These are phyloP conservation scores for Trichoderma sp. DNA, from an alignment of 2,329 filamentous ascomycete genomes.

Conservation along the genomic window DNA sequence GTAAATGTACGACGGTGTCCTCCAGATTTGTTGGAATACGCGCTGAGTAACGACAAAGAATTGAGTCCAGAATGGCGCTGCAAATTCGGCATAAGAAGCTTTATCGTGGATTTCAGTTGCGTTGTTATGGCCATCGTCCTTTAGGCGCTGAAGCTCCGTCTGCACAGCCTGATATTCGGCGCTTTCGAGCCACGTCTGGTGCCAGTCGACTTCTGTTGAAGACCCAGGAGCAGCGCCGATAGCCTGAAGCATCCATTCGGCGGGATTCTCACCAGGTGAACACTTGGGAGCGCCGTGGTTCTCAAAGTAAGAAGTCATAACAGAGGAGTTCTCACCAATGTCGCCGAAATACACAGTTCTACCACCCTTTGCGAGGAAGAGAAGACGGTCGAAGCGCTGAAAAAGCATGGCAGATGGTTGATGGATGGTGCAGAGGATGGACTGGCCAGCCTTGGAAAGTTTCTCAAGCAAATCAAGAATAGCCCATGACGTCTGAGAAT, in stretches of 20 bases:
- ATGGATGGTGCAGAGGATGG: conserved; percentile 56
- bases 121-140: background rate
- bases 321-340: conserved; percentile 48
- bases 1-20: conserved; percentile 75
- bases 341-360: conserved; percentile 56
- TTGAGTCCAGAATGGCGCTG: conserved; percentile 66
- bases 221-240: conserved; percentile 54
- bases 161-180: conserved; percentile 39
- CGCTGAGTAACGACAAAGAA: conserved; percentile 63
- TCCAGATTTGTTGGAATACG: conserved; percentile 79
- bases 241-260: conserved; percentile 62
- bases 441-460: conserved; percentile 55
- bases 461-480: conserved; percentile 73
- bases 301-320: conserved; percentile 63
- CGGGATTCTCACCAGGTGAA: conserved; percentile 61
- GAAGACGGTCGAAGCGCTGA: conserved; percentile 58
- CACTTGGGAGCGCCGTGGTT: conserved; percentile 42
- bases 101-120: background rate
- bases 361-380: conserved; percentile 55
- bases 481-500: conserved; percentile 68
- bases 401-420: conserved; percentile 50
- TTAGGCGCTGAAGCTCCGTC: conserved; percentile 37
- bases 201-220: conserved; percentile 47
- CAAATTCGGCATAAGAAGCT: conserved; percentile 61
- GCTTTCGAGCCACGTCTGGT: conserved; percentile 41